Conservation (phyloP, 352 stramenopile species). For the Phytopythium helicoides region DNA sequence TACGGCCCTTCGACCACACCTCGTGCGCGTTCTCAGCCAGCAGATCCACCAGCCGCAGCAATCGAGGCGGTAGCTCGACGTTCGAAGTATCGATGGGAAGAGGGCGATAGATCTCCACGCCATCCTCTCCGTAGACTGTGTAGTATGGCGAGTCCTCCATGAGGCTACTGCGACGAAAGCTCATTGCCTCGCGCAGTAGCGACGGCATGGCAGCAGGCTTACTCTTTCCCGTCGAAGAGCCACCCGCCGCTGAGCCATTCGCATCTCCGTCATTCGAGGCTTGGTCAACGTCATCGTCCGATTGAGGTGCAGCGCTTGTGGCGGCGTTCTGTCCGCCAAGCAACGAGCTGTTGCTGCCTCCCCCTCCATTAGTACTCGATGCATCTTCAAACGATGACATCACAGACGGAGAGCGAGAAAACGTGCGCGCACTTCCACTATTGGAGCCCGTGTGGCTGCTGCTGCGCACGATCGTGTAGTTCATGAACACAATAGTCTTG, state of each 20-base stretch:
- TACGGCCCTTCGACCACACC: constrained; percentile 83
- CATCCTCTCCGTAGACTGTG: constrained; percentile 59
- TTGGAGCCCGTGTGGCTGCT: constrained; percentile 25
- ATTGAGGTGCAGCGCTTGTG: constrained; percentile 2
- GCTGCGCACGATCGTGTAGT: constrained; percentile 71
- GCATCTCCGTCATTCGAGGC: constrained; percentile 1
- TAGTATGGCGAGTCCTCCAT: constrained; percentile 81
- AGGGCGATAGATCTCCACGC: constrained; percentile 64
- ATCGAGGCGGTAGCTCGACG: constrained; percentile 55
- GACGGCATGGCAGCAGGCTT: constrained; percentile 43
- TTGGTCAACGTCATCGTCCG: constrained; percentile 7
- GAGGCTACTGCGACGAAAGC: constrained; percentile 70
- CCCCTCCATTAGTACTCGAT: neutral
- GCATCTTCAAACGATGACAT: constrained; percentile 50
- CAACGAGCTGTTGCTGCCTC: constrained; percentile 30
- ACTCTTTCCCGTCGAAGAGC: constrained; percentile 24
- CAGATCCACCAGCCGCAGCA: constrained; percentile 77
- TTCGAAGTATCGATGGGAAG: constrained; percentile 75
- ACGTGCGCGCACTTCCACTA: constrained; percentile 59
- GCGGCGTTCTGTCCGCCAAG: constrained; percentile 19
- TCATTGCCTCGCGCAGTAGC: constrained; percentile 68
- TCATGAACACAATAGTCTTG: constrained; percentile 89
- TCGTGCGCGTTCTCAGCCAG: constrained; percentile 86
- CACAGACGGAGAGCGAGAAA: constrained; percentile 65
- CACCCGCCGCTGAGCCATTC: constrained; percentile 4